These are phyloP conservation scores for Colletotrichum navitas DNA, from an alignment of 2,329 filamentous ascomycete species.

Conservation along the genomic window DNA sequence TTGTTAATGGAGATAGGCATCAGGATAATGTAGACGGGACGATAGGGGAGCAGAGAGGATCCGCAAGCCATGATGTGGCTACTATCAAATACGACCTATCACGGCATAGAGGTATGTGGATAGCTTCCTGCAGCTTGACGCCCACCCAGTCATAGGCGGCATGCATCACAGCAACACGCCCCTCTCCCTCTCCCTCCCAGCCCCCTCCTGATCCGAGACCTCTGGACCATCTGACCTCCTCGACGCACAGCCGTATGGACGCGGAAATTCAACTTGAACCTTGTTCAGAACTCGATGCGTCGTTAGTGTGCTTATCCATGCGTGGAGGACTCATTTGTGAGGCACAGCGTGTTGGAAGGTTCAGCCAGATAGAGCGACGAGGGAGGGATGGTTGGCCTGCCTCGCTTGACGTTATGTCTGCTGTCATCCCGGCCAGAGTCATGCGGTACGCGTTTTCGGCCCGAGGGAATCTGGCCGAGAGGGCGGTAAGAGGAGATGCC, in stretches of 20 bases:
- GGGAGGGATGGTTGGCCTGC: background rate
- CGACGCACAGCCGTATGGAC: background rate
- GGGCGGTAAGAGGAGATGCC: background rate
- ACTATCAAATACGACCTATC: too few relatives aligned
- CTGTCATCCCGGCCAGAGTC: background rate
- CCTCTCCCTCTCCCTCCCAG: background rate
- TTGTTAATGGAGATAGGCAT: background rate
- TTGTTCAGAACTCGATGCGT: constrained; percentile 8
- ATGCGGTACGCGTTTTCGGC: background rate
- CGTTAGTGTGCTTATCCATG: too few relatives aligned
- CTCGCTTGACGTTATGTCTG: background rate
- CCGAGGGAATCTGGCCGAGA: background rate
- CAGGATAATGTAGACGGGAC: background rate
- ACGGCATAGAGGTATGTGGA: background rate
- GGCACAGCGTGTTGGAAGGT: background rate
- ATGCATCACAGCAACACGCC: background rate
- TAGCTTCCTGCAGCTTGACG: background rate
- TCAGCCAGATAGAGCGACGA: background rate
- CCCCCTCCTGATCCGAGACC: background rate
- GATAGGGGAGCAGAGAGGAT: background rate
- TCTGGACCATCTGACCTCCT: background rate
- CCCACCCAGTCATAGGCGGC: background rate
- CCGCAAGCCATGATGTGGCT: background rate
- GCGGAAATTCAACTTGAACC: background rate
- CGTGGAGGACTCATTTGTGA: background rate